phyloP scores from a whole-genome alignment of 352 stramenopile species.

The Globisporangium uncinulatum region DNA sequence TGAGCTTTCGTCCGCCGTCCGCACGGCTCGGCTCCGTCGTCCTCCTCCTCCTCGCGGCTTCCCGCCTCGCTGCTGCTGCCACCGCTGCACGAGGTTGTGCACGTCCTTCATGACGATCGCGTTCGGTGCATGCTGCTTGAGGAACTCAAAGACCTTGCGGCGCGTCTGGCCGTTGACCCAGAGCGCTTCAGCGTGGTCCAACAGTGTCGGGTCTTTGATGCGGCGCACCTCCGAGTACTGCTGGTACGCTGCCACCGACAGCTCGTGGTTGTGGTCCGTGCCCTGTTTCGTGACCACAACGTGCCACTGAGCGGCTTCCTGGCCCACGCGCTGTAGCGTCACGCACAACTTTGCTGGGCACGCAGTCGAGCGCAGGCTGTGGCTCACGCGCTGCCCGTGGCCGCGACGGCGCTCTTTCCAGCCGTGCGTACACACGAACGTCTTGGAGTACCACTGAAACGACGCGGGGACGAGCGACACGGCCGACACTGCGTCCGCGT shows the following conservation, averaged over 20 bases:
- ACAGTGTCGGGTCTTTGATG: slow-evolving; percentile 49
- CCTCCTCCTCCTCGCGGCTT: not conserved
- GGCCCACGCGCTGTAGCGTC: slow-evolving; percentile 46
- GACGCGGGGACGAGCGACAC: slow-evolving; percentile 39
- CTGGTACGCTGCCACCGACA: slow-evolving; percentile 47
- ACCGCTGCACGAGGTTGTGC: slow-evolving; percentile 71
- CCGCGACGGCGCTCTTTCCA: slow-evolving; percentile 70
- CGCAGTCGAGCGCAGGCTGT: slow-evolving; percentile 57
- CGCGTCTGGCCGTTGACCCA: slow-evolving; percentile 51
- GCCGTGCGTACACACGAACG: slow-evolving; percentile 70
- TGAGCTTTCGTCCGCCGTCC: not conserved
- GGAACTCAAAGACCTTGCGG: slow-evolving; percentile 65
- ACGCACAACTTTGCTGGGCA: slow-evolving; percentile 67
- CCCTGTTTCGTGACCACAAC: slow-evolving; percentile 71
- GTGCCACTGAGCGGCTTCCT: slow-evolving; percentile 35
- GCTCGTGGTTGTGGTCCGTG: slow-evolving; percentile 68
- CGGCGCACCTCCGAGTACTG: slow-evolving; percentile 66
- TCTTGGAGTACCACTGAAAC: slow-evolving; percentile 80
- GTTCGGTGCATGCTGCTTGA: slow-evolving; percentile 53
- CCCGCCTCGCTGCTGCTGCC: slow-evolving; percentile 33
- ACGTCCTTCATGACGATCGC: slow-evolving; percentile 77
- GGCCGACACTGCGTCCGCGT: not conserved
- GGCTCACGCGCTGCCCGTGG: slow-evolving; percentile 61
- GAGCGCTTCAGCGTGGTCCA: slow-evolving; percentile 51
- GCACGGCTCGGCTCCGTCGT: not conserved